Base-by-base conservation (phyloP, 345 rosid genomes). In the Hypericum perforatum region DNA sequence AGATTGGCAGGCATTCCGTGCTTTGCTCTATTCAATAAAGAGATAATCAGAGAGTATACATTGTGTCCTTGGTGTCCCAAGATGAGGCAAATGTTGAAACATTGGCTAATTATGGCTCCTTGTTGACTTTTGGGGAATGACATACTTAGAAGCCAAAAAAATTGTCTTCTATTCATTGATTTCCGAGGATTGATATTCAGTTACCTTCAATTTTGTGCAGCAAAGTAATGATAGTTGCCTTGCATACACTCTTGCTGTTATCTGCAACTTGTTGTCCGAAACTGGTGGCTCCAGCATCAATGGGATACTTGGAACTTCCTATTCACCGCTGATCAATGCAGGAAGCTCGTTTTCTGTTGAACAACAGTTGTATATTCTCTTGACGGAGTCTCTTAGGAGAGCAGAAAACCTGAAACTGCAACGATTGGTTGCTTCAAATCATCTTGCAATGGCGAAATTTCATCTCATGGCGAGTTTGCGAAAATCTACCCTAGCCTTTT, bases 371-470 rank as follows among this genome's bases (percentile, higher is more conserved):
- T 88, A 76, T 84, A 82, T 85, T 62, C 84, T 88, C 57, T 66
- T 92, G 71, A 80, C 71, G 64, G 97, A 75, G 63, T 81, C 98
- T 60, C 72, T 80, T 15, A 80, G 77, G 75, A 81, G 86, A 77
- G 96, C 97, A 13, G 96, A 92, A 64, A 85, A 74, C 61, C 79
- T 88, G 58, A 85, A 75, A 62, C 66, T 92, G 75, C 83, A 79
- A 68, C 75, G 82, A 60, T 56, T 92, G 70, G 81, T 85, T 65
- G 97, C 97, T 65, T 78, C 95, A 58, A 85, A 78, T 74, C 95
- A 88, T 78, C 94, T 92, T 61, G 86, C 95, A 8, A 78, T 85
- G 88, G 98, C 97, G 41, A 88, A 85, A 67, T 88, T 92, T 74
- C 82, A 85, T 64, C 74, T 92, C 67, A 74, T 77, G 83, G 97